Percentiles rank a stretch among this genome's conserved stretches.
These are phyloP conservation scores for Calvatia gigantea DNA, from an alignment of 768 basidiomycete species.

Conservation along the genomic window DNA sequence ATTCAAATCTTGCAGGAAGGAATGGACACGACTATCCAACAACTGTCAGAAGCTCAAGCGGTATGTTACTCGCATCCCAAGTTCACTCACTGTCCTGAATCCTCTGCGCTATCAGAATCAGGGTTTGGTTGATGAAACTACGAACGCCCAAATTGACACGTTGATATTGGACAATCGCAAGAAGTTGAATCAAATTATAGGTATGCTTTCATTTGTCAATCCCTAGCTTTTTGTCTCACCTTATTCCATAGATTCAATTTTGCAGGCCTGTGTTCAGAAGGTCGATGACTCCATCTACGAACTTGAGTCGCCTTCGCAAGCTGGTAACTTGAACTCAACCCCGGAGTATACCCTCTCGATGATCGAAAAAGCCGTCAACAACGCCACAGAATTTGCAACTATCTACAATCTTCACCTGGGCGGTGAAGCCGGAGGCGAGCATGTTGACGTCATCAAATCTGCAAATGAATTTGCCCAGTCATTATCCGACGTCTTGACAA, in stretches of 20 bases:
- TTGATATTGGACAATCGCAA: constrained; percentile 96
- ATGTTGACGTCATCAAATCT: constrained; percentile 97
- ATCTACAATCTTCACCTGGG: constrained; percentile 89
- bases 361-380: constrained; percentile 95
- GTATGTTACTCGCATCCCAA: constrained; percentile 34
- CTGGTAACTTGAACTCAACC: constrained; percentile 95
- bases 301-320: constrained; percentile 91
- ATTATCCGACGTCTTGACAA: constrained; percentile 86
- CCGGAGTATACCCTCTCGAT: constrained; percentile 98
- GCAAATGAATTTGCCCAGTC: constrained; percentile 97
- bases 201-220: constrained; percentile 31
- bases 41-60: constrained; percentile 83
- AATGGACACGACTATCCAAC: constrained; percentile 88
- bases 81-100: constrained; percentile 4
- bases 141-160: constrained; percentile 95
- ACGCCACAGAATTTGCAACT: constrained; percentile 94
- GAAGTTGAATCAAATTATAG: constrained; percentile 96
- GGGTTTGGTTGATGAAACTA: constrained; percentile 83
- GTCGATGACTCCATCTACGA: constrained; percentile 98
- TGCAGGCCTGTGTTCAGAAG: constrained; percentile 95
- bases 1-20: constrained; percentile 93
- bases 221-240: constrained; percentile 12
- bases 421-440: constrained; percentile 85
- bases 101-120: constrained; percentile 55
- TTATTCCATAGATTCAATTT: constrained; percentile 76